Conservation (phyloP, 2,329 filamentous ascomycete species). For the Botrytis deweyae region DNA sequence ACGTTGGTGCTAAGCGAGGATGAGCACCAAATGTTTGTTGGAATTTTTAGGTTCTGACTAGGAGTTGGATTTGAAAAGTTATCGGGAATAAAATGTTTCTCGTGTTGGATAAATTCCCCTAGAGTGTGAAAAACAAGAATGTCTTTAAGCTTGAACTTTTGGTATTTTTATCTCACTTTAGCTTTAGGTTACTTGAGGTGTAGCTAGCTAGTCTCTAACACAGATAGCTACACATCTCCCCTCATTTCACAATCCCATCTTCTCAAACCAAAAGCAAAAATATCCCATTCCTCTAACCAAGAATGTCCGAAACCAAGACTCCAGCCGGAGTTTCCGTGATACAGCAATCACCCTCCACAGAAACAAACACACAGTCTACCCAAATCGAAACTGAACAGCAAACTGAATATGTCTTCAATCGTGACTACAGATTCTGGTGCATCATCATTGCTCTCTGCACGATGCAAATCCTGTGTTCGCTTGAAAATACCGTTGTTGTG, state of each 20-base stretch:
- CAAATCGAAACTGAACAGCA: neutral
- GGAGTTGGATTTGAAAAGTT: no score
- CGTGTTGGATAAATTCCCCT: no score
- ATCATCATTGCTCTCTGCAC: conserved; percentile 11
- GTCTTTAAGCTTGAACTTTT: no score
- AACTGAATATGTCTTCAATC: neutral
- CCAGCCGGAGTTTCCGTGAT: fast-evolving
- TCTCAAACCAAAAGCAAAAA: no score
- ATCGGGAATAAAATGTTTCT: no score
- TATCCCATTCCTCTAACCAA: no score
- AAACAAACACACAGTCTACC: neutral
- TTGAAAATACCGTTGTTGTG: conserved; percentile 1
- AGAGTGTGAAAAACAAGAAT: no score
- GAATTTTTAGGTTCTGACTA: neutral
- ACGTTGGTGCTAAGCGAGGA: neutral
- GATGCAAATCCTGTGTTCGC: neutral
- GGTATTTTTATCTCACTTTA: no score
- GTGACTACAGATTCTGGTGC: conserved; percentile 12
- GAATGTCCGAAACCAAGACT: neutral
- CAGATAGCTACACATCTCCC: no score
- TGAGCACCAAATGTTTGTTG: neutral
- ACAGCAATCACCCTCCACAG: neutral
- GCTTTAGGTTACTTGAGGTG: no score
- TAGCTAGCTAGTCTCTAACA: no score
- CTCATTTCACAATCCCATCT: no score